Base-by-base conservation (phyloP, 129 eudicot genomes). In the Centaurea solstitialis region DNA sequence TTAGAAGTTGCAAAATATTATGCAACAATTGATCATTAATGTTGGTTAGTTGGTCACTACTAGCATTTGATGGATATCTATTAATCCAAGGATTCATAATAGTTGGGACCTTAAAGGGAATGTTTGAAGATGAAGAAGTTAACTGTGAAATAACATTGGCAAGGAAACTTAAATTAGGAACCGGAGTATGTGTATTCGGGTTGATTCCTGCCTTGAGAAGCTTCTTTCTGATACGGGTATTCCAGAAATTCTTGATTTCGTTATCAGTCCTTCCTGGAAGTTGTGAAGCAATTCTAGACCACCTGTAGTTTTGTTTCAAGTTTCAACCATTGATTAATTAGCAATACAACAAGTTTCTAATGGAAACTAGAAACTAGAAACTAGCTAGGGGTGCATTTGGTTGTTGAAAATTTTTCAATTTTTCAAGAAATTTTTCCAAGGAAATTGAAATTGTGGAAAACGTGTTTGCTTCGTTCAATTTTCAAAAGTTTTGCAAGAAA, bases 261-360 rank as follows among this genome's bases (percentile, higher is more conserved):
- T 83, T 84, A 35, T 84, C 87, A 0, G 87, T 84, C 77, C 87
- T 79, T 50, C 87, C 87, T 0, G 80, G 87, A 74, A 84, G 87
- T 6, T 86, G 85, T 33, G 84, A 84, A 62, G 89, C 87, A n/a
- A 86, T 86, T 83, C 74, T 86, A 1, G 89, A 83, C 89, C 89
- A 86, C 87, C 89, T 86, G 64, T 66, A 80, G 65, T 57, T 57
- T 30, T 47, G 61, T 13, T 47, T 47, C 61, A 47, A 47, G 18
- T 47, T 47, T 47, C 18, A 12, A 0, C 12, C 50, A 5, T 57
- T 17, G n/a, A 57, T 17, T 17, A 57, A 21, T 57, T 57, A 57
- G 65, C 1, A 53, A 53, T 53, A 4, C 61, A 6, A 53, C 2
- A 53, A 53, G 30, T n/a, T n/a, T n/a, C n/a, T n/a, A n/a, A n/a